Evolutionary conservation across 2,329 filamentous ascomycete species (phyloP).

Genomic region (Lachnellula occidentalis): DNA sequence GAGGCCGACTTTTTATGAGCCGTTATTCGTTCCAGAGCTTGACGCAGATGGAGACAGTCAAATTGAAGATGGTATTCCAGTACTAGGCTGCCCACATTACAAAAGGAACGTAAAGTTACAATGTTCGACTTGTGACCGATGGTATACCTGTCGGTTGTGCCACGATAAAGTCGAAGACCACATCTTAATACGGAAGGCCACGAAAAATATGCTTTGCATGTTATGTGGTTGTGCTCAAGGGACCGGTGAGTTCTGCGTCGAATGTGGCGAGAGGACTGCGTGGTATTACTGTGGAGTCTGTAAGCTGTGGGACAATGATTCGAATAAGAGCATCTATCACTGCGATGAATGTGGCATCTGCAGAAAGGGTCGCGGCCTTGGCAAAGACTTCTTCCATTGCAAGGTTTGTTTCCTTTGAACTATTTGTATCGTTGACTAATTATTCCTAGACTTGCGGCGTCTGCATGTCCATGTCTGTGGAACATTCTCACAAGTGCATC

Average conservation of each 20-base stretch:
- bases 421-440: background rate
- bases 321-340: constrained; percentile 88
- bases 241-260: constrained; percentile 70
- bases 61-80: constrained; percentile 29
- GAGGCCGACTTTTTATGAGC: constrained; percentile 57
- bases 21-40: constrained; percentile 44
- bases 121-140: constrained; percentile 80
- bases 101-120: constrained; percentile 94
- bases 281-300: constrained; percentile 92
- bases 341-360: constrained; percentile 96
- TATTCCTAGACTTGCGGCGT: constrained; percentile 73
- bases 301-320: constrained; percentile 95
- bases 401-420: constrained; percentile 55
- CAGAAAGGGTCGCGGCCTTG: constrained; percentile 79
- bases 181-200: constrained; percentile 71
- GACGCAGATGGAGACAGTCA: constrained; percentile 38
- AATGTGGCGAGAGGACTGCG: constrained; percentile 72
- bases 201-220: constrained; percentile 97
- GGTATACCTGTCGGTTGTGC: constrained; percentile 94
- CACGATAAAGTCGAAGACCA: constrained; percentile 83
- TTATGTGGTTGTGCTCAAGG: constrained; percentile 79
- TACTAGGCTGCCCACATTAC: constrained; percentile 85
- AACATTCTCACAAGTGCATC: constrained; percentile 84
- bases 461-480: constrained; percentile 85
- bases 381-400: constrained; percentile 98